Base-by-base conservation (phyloP, 2,329 filamentous ascomycete species). In the Exophiala mesophila region DNA sequence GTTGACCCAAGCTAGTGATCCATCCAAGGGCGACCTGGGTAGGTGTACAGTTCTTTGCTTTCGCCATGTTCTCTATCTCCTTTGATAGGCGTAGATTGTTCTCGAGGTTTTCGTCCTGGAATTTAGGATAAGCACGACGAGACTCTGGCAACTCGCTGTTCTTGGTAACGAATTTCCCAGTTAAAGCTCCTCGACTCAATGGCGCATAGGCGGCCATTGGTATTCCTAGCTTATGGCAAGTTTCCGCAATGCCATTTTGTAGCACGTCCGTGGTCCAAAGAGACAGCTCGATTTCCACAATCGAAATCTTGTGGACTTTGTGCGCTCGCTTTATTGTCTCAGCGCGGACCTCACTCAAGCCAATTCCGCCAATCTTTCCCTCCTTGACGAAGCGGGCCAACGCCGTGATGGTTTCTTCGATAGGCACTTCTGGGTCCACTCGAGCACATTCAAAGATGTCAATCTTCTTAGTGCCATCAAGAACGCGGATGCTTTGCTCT, bases 261-360 rank as follows among this genome's bases (percentile, higher is more conserved):
- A 80, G 59, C 31, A 78, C 72, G 18, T 77, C 71, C 2, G 73
- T 76, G 4, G 64, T 64, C 65, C 70, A 81, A 2, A 80, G 63
- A n/a, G 70, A 76, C 43, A 80, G 66, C 56, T 82, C 78, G 15
- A 78, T 71, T 55, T 82, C 78, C 3, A 81, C 76, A 1, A 71
- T 70, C 1, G 68, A 66, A 33, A 81, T 72, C 4, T 31, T 31
- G 13, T 42, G 31, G n/a, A 42, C 32, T 12, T n/a, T 13, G 18
- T 46, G 42, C 56, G 67, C 64, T 45, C 63, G 54, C 38, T 64
- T 61, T 45, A 71, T 67, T 1, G 66, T 70, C 39, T 66, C 61
- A 6, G 64, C 65, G 45, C 62, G 57, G 20, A 67, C 63, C 42
- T 69, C 66, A 43, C 63, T 66, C 12, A 69, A 41, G 16, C 65